Evolutionary conservation across 257 asterid species (phyloP), one percentile per base, ranked within the genome.

Genomic region (Catharanthus roseus): DNA sequence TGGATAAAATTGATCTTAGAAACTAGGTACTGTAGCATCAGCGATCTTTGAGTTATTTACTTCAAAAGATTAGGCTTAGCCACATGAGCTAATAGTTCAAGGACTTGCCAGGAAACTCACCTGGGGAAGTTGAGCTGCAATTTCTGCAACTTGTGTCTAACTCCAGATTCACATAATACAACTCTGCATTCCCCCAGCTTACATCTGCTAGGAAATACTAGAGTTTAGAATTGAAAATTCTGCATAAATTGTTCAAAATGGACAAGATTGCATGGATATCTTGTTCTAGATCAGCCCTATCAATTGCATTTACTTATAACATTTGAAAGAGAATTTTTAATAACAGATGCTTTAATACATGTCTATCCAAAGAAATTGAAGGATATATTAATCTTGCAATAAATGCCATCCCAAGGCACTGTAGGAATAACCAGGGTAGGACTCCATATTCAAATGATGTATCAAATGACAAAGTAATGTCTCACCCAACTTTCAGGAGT

Each of bases 111-210:
- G 6, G 69, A 36, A 67, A 71, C 86, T 73, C 38, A 91, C 99
- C 95, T 91, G 45, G 99, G 97, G 76, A 91, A 89, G 82, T 93
- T 91, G 64, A 93, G 97, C 80, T 93, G 99, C 86, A 93, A 72
- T 70, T 93, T 93, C 87, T 93, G 99, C 87, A 91, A 74, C 81
- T 83, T 93, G 84, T 93, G 99, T 51, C 84, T 85, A 19, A 78
- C 77, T 47, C 95, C 95, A 29, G 89, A 78, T 84, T 93, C 97
- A 66, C 96, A 87, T 80, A 93, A 68, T 70, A 93, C 38, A 61
- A 91, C 77, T 79, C 97, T 86, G 82, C 92, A 89, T 73, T 89
- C 96, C n/a, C 99, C 99, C 19, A 93, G 99, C 83, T 89, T 91
- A 89, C 99, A 88, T 69, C 99, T 93, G 74, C 34, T 78, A 74